These are phyloP conservation scores for Mariannaea elegans DNA, from an alignment of 2,329 filamentous ascomycete genomes.

Conservation along the genomic window DNA sequence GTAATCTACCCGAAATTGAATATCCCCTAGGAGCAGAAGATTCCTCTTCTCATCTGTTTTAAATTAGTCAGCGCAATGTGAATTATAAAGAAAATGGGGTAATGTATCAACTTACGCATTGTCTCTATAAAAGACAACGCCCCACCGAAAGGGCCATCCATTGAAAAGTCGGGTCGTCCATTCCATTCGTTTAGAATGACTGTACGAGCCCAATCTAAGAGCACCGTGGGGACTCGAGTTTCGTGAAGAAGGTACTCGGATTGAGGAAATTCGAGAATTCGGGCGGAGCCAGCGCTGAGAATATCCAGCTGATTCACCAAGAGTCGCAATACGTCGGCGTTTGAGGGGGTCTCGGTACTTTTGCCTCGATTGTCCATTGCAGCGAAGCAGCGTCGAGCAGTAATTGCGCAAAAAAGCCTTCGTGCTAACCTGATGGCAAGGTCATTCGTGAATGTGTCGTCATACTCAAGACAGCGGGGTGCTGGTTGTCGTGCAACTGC, in stretches of 20 bases:
- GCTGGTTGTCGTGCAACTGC: constrained; percentile 56
- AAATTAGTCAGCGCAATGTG: constrained; percentile 16
- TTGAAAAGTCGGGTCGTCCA: constrained; percentile 74
- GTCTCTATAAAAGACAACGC: constrained; percentile 77
- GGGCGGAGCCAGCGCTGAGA: constrained; percentile 54
- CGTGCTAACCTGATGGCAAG: constrained; percentile 66
- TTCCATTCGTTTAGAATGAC: constrained; percentile 85
- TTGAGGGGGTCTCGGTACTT: constrained; percentile 41
- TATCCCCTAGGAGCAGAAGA: constrained; percentile 70
- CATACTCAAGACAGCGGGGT: constrained; percentile 65
- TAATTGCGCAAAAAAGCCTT: constrained; percentile 66
- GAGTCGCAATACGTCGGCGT: constrained; percentile 56
- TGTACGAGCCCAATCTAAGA: constrained; percentile 77
- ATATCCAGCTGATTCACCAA: constrained; percentile 64
- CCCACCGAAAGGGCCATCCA: constrained; percentile 77
- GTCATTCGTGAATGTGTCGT: constrained; percentile 71
- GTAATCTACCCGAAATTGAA: constrained; percentile 78
- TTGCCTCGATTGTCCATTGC: constrained; percentile 52
- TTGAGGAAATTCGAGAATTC: constrained; percentile 58
- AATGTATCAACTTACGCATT: constrained; percentile 67
- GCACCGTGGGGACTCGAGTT: constrained; percentile 63
- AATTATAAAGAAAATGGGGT: not conserved
- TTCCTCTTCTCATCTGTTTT: constrained; percentile 67
- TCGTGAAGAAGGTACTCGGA: constrained; percentile 65
- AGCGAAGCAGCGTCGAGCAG: constrained; percentile 60